A percentile compares a stretch with the other conserved stretches of the same genome.
phyloP scores from a whole-genome alignment of 225 moss, liverwort and hornwort genomes.

The Physcomitrellopsis africana region DNA sequence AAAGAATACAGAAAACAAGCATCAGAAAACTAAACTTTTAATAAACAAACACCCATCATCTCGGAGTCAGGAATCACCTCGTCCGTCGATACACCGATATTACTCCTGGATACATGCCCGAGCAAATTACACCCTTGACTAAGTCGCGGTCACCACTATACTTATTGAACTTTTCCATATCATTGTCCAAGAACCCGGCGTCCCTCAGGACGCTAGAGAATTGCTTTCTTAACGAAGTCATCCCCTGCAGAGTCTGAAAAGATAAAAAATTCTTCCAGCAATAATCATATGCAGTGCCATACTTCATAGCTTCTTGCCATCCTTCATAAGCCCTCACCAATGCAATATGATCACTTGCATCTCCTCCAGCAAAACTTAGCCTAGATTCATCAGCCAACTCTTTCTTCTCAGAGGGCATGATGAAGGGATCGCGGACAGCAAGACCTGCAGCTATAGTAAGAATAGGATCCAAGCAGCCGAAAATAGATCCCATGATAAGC shows the following conservation, averaged over 20 bases:
- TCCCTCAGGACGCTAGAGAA: slow-evolving; percentile 71
- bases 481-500: slow-evolving; percentile 91
- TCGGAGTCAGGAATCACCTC: slow-evolving; percentile 39
- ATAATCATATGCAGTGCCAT: slow-evolving; percentile 65
- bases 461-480: slow-evolving; percentile 89
- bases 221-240: slow-evolving; percentile 85
- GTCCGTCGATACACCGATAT: slow-evolving; percentile 80
- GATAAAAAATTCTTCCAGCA: slow-evolving; percentile 98
- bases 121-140: slow-evolving; percentile 92
- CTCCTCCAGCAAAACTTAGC: slow-evolving; percentile 72
- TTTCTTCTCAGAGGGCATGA: slow-evolving; percentile 86
- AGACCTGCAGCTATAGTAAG: slow-evolving; percentile 93
- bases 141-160: slow-evolving; percentile 77
- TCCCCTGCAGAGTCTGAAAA: slow-evolving; percentile 85
- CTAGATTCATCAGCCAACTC: slow-evolving; percentile 74
- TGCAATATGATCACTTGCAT: slow-evolving; percentile 89
- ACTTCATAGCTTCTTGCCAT: slow-evolving; percentile 75
- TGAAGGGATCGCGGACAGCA: slow-evolving; percentile 86
- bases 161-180: slow-evolving; percentile 64
- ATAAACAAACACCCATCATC: slow-evolving; percentile 3
- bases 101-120: slow-evolving; percentile 95
- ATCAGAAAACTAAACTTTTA: neutral
- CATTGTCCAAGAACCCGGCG: slow-evolving; percentile 76
- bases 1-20: neutral
- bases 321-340: slow-evolving; percentile 93